phyloP scores from a whole-genome alignment of 257 asterid species.

The Solanum sejunctum region DNA sequence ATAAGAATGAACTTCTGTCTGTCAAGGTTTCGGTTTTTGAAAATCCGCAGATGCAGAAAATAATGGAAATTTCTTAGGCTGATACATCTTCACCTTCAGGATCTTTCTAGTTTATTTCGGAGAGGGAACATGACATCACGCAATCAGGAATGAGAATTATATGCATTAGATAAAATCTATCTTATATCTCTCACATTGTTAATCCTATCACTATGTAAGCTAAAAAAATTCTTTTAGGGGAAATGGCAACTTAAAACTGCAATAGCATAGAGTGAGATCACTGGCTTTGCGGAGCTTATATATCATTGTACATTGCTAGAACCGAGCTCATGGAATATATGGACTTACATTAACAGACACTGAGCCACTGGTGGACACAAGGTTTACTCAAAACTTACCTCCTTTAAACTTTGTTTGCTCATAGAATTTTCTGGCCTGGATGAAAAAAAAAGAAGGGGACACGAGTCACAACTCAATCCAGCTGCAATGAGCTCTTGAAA shows the following conservation, averaged over 20 bases:
- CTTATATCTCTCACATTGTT: neutral
- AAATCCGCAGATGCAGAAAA: neutral
- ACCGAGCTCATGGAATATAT: neutral
- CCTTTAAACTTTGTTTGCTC: conserved; percentile 89
- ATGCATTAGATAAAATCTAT: neutral
- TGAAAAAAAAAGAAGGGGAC: neutral
- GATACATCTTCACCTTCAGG: neutral
- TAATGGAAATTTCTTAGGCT: too few species aligned
- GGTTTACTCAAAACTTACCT: conserved; percentile 35
- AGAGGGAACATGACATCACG: neutral
- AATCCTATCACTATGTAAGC: neutral
- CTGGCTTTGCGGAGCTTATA: neutral
- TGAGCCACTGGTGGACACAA: neutral
- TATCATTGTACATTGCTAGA: neutral
- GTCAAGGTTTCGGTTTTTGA: neutral
- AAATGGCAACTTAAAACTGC: neutral
- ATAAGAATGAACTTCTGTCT: conserved; percentile 1
- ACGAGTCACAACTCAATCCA: neutral
- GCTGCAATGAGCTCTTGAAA: neutral
- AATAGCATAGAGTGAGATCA: neutral
- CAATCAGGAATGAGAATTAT: neutral
- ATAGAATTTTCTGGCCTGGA: conserved; percentile 71
- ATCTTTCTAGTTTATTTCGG: neutral
- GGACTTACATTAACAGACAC: neutral
- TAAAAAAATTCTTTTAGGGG: neutral